A percentile compares a stretch with the other conserved stretches of the same genome.
Conservation (phyloP, 169 alveolate species). For the Plasmodium reichenowi region DNA sequence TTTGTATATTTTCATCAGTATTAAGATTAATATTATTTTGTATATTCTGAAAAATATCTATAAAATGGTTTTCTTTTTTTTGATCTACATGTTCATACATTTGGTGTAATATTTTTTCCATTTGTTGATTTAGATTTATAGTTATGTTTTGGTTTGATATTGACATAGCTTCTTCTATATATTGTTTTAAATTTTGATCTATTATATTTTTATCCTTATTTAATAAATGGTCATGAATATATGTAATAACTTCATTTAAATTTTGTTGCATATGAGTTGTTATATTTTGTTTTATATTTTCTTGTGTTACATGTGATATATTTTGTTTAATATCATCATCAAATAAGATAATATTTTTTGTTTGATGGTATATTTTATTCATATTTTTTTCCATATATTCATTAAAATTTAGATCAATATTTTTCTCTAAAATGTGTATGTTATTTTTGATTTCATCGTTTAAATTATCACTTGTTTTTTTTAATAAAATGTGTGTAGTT, state of each 20-base stretch:
- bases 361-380: too few species aligned
- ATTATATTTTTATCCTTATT: too few species aligned
- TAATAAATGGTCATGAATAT: too few species aligned
- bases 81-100: neutral
- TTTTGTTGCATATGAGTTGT: too few species aligned
- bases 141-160: neutral
- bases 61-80: too few species aligned
- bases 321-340: too few species aligned
- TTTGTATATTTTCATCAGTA: neutral
- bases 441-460: constrained; percentile 16
- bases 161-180: too few species aligned
- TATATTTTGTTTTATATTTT: too few species aligned
- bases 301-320: too few species aligned
- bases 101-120: neutral
- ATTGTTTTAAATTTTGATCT: too few species aligned
- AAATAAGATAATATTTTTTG: too few species aligned
- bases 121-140: neutral
- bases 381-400: neutral
- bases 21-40: neutral
- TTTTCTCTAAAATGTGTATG: constrained; percentile 5
- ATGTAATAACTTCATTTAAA: too few species aligned
- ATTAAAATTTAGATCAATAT: constrained; percentile 4
- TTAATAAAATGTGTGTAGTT: neutral
- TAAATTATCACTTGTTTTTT: constrained; percentile 5
- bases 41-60: neutral